These are phyloP conservation scores for Senna tora DNA, from an alignment of 306 rosid genomes.

Conservation along the genomic window DNA sequence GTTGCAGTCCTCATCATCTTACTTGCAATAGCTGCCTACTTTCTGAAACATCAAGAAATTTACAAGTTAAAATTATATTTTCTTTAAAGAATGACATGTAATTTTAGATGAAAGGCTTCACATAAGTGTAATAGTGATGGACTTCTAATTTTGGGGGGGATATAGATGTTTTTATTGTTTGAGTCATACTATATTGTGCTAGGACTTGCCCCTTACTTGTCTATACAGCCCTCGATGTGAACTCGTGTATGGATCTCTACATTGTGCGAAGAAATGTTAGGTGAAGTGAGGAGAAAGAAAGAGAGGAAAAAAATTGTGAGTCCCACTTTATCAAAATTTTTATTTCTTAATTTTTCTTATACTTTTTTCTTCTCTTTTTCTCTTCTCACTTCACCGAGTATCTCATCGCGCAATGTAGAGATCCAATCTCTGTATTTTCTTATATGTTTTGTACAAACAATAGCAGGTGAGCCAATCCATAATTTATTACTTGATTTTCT, in stretches of 20 bases:
- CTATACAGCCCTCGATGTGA: slow-evolving; percentile 26
- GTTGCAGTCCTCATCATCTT: slow-evolving; percentile 60
- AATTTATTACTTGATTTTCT: neutral
- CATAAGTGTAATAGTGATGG: slow-evolving; percentile 27
- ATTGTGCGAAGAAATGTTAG: too few species aligned
- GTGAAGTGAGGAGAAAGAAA: too few species aligned
- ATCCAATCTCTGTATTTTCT: too few species aligned
- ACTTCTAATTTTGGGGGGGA: slow-evolving; percentile 22
- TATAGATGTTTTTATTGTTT: slow-evolving; percentile 3
- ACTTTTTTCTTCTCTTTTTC: too few species aligned
- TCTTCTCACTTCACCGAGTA: too few species aligned
- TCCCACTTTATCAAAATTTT: too few species aligned
- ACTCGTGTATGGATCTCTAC: too few species aligned
- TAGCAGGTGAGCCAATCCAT: slow-evolving; percentile 1
- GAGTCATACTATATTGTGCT: slow-evolving; percentile 20
- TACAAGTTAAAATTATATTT: slow-evolving; percentile 31
- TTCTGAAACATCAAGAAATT: slow-evolving; percentile 46
- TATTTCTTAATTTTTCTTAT: too few species aligned
- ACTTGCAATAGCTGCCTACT: slow-evolving; percentile 68
- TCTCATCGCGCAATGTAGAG: too few species aligned
- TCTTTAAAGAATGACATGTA: slow-evolving; percentile 14
- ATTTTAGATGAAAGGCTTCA: slow-evolving; percentile 11
- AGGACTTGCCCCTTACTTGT: slow-evolving; percentile 1
- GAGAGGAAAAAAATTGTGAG: too few species aligned
- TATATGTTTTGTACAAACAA: slow-evolving; percentile 14